Evolutionary conservation across 306 rosid species (phyloP), one percentile per base, ranked within the genome.

Genomic region (Biancaea sappan): DNA sequence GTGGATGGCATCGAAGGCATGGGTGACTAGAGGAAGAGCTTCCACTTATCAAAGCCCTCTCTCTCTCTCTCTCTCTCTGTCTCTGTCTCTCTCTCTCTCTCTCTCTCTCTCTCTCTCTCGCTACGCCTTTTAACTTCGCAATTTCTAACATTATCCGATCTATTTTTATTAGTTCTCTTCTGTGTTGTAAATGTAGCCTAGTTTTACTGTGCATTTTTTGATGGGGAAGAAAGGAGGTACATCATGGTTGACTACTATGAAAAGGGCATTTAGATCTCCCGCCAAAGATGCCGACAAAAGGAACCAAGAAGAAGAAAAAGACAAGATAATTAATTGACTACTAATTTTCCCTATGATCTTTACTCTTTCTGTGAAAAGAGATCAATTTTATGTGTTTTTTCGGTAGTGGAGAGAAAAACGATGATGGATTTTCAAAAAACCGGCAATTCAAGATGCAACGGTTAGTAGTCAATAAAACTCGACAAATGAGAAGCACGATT

Each of bases 231-330:
- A 88, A 69, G 97, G 92, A 72, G 79, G 93, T 70, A 68, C 82
- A 40, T 94, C 99, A 10, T 94, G 99, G 99, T 74, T 94, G 83
- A 90, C 93, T 28, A 97, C 97, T 68, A 97, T 94, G 43, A 94
- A 94, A 94, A 90, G 99, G 44, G 99, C 97, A 52, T 94, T 94
- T 86, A 90, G 99, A 90, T 92, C 99, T 88, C 99, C 99, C 5
- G 84, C 97, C 22, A 94, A 94, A 82, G 96, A 90, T 43, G 28
- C 26, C 71, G 88, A 81, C 16, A 77, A 74, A 43, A 81, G 69
- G 24, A 77, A 81, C 74, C 85, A 84, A 66, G 88, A 84, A 74
- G 88, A 86, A 52, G 97, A 94, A 32, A 96, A 94, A 62, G 96
- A 91, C 4, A 94, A 94, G 95, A 96, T 90, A 66, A 61, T 19